Evolutionary conservation across 257 asterid genomes (phyloP), one percentile per base, ranked within the genome.

Genomic region (Salvia splendens): DNA sequence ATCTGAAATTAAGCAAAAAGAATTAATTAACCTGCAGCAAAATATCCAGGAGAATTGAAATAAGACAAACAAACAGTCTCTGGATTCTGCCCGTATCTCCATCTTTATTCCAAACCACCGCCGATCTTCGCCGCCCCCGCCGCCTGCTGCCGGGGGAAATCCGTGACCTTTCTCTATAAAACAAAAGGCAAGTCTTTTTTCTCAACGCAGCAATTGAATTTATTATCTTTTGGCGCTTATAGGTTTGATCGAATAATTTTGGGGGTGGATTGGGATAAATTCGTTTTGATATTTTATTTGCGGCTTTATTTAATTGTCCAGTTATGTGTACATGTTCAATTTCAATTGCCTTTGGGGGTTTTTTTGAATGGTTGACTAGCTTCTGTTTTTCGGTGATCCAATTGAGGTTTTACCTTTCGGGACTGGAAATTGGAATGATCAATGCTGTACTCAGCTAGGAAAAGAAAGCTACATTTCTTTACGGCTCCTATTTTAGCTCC

Each of bases 71-170:
- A 35, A 66, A 57, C 74, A 75, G 71, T 47, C 70, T 49, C 11
- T 36, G 41, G 65, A 63, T 71, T 62, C 77, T 56, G 70, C 80
- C 70, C 69, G 20, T 52, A 54, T 69, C 55, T 52, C 28, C 68
- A 41, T 61, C 50, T 0, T 42, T 47, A n/a, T 73, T 35, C 7
- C 67, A 40, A 61, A 65, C 74, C 60, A 51, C 69, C 67, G 53
- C 80, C 83, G 60, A 73, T 74, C 74, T 41, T 79, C 77, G 69
- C 71, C 79, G 36, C 50, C 64, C 54, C 73, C 76, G 69, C 69
- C 61, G 68, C 5, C 77, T 70, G 33, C 61, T 75, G 45, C 74
- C 69, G 51, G 77, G 20, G 65, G 48, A 42, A 60, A 53, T 64
- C 55, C 41, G n/a, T 36, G 45, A 64, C 53, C 40, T 54, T 53